Conservation (phyloP, 176 grass and related monocot species). For the Aegilops bicornis region DNA sequence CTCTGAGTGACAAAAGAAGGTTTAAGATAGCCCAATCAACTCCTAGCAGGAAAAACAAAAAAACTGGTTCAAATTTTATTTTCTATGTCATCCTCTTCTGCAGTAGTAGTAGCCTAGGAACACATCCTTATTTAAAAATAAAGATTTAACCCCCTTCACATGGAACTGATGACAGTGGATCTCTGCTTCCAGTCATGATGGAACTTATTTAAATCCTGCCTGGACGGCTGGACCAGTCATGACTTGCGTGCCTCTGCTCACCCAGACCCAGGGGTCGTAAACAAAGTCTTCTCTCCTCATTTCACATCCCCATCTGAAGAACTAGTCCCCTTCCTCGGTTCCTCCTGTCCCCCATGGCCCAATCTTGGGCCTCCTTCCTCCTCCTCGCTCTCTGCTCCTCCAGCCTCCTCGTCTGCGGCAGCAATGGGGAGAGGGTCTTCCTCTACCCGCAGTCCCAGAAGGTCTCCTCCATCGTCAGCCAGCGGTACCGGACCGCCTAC, state of each 20-base stretch:
- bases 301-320: not conserved
- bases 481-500: conserved; percentile 54
- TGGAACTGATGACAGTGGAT: not conserved
- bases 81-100: no score
- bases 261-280: not conserved
- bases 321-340: conserved; percentile 14
- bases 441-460: conserved; percentile 53
- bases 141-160: not conserved
- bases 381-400: conserved; percentile 27
- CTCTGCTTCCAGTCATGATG: not conserved
- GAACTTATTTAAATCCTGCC: not conserved
- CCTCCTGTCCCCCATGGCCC: not conserved
- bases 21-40: no score
- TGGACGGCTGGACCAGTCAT: not conserved
- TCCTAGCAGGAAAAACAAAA: no score
- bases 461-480: conserved; percentile 64
- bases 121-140: no score
- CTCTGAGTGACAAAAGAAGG: no score
- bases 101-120: no score
- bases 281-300: conserved; percentile 2
- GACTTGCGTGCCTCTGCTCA: not conserved
- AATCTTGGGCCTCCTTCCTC: conserved; percentile 32
- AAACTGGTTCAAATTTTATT: no score
- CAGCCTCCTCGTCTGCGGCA: conserved; percentile 10
- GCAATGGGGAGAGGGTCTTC: conserved; percentile 50